Evolutionary conservation across 2,329 filamentous ascomycete genomes (phyloP).

Genomic region (Calonectria montana): DNA sequence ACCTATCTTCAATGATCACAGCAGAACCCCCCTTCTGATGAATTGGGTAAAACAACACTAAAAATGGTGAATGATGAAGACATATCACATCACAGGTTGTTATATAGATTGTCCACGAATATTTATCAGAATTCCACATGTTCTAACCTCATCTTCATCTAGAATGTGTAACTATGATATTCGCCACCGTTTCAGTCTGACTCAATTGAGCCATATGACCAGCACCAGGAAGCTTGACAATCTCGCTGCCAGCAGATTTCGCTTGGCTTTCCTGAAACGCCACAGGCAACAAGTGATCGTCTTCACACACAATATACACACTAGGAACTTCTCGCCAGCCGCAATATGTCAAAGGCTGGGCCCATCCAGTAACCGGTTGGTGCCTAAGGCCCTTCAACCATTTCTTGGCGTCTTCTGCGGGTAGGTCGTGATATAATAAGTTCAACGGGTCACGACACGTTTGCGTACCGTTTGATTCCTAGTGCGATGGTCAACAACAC

Average conservation of each 20-base stretch:
- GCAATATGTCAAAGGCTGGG: not conserved
- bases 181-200: not conserved
- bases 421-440: not conserved
- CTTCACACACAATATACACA: not conserved
- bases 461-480: not conserved
- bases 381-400: not conserved
- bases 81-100: too few relatives aligned
- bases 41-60: too few relatives aligned
- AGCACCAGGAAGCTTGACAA: not conserved
- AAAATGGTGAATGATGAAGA: too few relatives aligned
- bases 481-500: not conserved
- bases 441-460: not conserved
- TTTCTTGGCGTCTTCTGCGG: not conserved
- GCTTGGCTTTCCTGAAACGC: not conserved
- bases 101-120: too few relatives aligned
- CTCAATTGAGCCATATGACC: not conserved
- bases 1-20: too few relatives aligned
- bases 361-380: not conserved
- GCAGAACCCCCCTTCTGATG: too few relatives aligned
- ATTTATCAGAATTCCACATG: too few relatives aligned
- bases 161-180: not conserved
- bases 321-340: not conserved
- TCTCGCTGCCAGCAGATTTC: not conserved
- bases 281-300: not conserved
- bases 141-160: not conserved